Percentiles rank a stretch among this genome's conserved stretches.
These are phyloP conservation scores for Tremella yokohamensis DNA, from an alignment of 768 basidiomycete genomes.

Conservation along the genomic window DNA sequence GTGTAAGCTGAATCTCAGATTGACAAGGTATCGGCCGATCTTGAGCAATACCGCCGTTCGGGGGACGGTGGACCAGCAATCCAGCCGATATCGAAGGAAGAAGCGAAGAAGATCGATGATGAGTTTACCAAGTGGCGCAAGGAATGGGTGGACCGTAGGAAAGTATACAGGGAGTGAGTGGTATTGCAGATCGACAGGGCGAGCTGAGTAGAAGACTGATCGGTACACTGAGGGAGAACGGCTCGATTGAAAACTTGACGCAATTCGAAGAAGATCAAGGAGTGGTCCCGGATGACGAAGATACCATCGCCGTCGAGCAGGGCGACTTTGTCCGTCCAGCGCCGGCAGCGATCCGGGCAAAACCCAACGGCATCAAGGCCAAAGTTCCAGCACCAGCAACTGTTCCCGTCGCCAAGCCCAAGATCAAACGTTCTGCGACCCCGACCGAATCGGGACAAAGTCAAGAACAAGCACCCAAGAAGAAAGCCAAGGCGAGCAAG, in stretches of 20 bases:
- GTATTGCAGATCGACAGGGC: too few relatives aligned
- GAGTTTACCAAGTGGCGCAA: slow-evolving; percentile 77
- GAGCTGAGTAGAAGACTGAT: slow-evolving; percentile 60
- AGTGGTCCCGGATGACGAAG: slow-evolving; percentile 70
- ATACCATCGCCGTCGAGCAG: slow-evolving; percentile 65
- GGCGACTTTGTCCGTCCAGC: slow-evolving; percentile 54
- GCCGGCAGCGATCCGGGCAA: slow-evolving; percentile 50
- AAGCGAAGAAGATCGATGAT: slow-evolving; percentile 63
- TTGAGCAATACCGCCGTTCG: slow-evolving; percentile 29
- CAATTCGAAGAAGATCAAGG: slow-evolving; percentile 74
- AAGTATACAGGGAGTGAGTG: slow-evolving; percentile 72
- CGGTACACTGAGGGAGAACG: slow-evolving; percentile 64
- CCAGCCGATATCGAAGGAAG: slow-evolving; percentile 61
- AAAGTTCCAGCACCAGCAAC: background rate
- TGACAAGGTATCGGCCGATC: slow-evolving; percentile 31
- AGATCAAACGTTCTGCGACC: too few relatives aligned
- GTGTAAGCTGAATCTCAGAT: too few relatives aligned
- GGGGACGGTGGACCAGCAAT: slow-evolving; percentile 11
- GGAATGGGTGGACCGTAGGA: slow-evolving; percentile 74
- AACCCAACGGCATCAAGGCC: slow-evolving; percentile 7
- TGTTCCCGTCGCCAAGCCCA: slow-evolving; percentile 1
- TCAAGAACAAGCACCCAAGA: too few relatives aligned
- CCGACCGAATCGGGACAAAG: too few relatives aligned
- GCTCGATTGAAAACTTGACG: slow-evolving; percentile 64
- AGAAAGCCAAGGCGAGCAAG: too few relatives aligned